Evolutionary conservation across 306 rosid genomes (phyloP), one percentile per base, ranked within the genome.

Genomic region (Quercus parvula): DNA sequence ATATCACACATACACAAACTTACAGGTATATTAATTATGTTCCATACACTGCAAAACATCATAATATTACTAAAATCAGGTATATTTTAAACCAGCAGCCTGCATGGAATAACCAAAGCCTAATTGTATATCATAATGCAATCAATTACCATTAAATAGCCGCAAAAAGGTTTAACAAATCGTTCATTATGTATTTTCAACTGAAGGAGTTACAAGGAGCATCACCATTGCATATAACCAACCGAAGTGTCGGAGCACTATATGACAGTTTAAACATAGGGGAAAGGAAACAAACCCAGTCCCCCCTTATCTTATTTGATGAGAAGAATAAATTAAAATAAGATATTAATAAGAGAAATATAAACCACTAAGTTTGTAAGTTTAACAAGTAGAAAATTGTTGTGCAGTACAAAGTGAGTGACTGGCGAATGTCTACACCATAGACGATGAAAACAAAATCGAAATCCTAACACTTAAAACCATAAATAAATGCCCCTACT

Each of bases 11-110:
- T 20, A 51, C 74, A 72, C 77, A 55, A 84, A 77, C 82, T 81
- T 49, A 71, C 81, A 71, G 10, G 71, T 61, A 80, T 62, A 80
- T n/a, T 73, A 62, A 81, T 55, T 55, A 84, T 72, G 74, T 22
- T 62, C 68, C 35, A 68, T 71, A 77, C 24, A 74, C 75, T 11
- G 51, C 28, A 4, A 82, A 79, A 85, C 78, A 87, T 75, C 80
- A 75, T 44, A 69, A 71, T 24, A 72, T 22, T 31, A 75, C 63
- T 35, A 80, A 73, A 56, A 75, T 49, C 84, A 27, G 35, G 12
- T 12, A 83, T 62, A 71, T 35, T 61, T 79, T 71, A 89, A 70
- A 81, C 57, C 82, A 49, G 27, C 83, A 58, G 78, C 86, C 74
- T 67, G 79, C 81, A 76, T 31, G 28, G 68, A 75, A 74, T 77